Percentiles rank a stretch among this genome's conserved stretches.
Conservation (phyloP, 2,329 filamentous ascomycete genomes). For the Cryphonectria naterciae region DNA sequence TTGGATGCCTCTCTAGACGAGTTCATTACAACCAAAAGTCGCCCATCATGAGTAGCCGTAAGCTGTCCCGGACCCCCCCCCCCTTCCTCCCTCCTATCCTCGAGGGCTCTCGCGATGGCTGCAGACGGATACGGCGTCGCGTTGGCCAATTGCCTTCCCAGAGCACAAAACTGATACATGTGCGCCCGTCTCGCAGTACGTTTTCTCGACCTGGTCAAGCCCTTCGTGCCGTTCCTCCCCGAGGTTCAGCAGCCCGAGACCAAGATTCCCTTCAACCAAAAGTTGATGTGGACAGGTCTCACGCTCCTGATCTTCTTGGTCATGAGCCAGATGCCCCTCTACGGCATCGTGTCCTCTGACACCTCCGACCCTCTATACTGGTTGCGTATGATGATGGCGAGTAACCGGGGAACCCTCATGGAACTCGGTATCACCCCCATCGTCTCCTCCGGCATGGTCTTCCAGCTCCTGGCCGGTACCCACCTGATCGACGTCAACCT, state of each 20-base stretch:
- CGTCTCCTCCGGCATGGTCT: constrained; percentile 99
- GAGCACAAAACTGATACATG: constrained; percentile 30
- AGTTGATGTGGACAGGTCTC: constrained; percentile 92
- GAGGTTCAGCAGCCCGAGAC: constrained; percentile 99
- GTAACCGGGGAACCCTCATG: constrained; percentile 96
- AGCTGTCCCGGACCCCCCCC: constrained; percentile 39
- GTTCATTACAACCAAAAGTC: constrained; percentile 32
- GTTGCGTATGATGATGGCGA: constrained; percentile 99
- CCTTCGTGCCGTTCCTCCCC: constrained; percentile 98
- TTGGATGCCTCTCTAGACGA: constrained; percentile 32
- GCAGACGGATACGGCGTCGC: constrained; percentile 20
- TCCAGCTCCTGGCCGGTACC: constrained; percentile 98
- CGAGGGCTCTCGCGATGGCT: constrained; percentile 24
- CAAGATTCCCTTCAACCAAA: constrained; percentile 98
- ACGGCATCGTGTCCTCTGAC: constrained; percentile 98
- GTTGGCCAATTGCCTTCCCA: constrained; percentile 16
- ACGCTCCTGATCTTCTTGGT: constrained; percentile 98
- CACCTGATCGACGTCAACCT: constrained; percentile 99
- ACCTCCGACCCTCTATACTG: constrained; percentile 99
- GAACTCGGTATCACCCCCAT: constrained; percentile 97
- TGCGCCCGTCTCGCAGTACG: constrained; percentile 66
- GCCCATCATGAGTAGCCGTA: constrained; percentile 60
- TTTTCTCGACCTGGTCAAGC: constrained; percentile 99
- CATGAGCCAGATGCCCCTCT: constrained; percentile 99
- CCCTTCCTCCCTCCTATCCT: constrained; percentile 18